Percentiles rank a stretch among this genome's conserved stretches.
These are phyloP conservation scores for Aspergillus sp. DNA, from an alignment of 2,329 filamentous ascomycete species.

Conservation along the genomic window DNA sequence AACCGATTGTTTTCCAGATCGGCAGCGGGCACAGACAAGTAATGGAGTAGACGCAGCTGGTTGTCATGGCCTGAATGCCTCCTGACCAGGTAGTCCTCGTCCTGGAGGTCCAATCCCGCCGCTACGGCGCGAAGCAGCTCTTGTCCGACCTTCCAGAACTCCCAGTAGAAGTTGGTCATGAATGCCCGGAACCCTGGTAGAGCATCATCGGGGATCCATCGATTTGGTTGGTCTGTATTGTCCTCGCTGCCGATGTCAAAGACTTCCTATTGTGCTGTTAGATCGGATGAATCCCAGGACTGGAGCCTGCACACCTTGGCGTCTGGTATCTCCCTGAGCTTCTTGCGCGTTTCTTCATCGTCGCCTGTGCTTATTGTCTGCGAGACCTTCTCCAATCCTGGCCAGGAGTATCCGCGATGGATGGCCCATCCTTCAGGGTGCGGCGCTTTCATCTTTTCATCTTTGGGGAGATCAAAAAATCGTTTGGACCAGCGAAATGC, in stretches of 20 bases:
- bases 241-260: slow-evolving; percentile 54
- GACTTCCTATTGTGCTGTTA: slow-evolving; percentile 42
- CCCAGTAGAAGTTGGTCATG: slow-evolving; percentile 52
- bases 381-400: slow-evolving; percentile 54
- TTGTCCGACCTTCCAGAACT: slow-evolving; percentile 44
- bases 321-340: slow-evolving; percentile 49
- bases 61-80: slow-evolving; percentile 58
- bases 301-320: slow-evolving; percentile 46
- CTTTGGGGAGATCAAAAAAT: slow-evolving; percentile 45
- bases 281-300: background rate
- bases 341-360: slow-evolving; percentile 42
- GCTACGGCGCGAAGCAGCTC: slow-evolving; percentile 50
- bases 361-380: slow-evolving; percentile 43
- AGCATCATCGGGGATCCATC: slow-evolving; percentile 48
- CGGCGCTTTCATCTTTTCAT: slow-evolving; percentile 50
- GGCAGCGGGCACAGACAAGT: slow-evolving; percentile 49
- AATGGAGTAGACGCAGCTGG: slow-evolving; percentile 62
- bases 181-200: slow-evolving; percentile 50
- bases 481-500: slow-evolving; percentile 46
- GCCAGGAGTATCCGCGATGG: slow-evolving; percentile 58
- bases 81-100: slow-evolving; percentile 45
- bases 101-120: slow-evolving; percentile 47
- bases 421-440: slow-evolving; percentile 50
- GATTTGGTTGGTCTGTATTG: slow-evolving; percentile 47
- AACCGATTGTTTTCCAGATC: slow-evolving; percentile 44